phyloP scores from a whole-genome alignment of 1,139 yeast genomes.

The Wickerhamiella infanticola region DNA sequence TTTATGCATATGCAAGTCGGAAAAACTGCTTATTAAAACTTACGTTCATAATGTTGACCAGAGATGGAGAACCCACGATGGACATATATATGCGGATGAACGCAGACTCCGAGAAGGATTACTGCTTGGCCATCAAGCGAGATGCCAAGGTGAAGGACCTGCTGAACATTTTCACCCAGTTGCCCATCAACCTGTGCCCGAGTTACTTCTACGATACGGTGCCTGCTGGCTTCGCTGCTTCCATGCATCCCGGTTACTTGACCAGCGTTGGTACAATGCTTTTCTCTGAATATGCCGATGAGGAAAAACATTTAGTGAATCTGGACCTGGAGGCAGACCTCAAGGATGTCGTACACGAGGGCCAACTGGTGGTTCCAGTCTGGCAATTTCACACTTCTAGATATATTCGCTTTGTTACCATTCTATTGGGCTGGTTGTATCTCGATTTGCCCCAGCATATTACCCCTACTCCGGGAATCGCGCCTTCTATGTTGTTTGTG shows the following conservation, averaged over 20 bases:
- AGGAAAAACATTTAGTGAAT: conserved; percentile 29
- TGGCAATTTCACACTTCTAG: conserved; percentile 50
- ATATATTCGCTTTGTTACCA: conserved; percentile 30
- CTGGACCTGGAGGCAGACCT: conserved; percentile 27
- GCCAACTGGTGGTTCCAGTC: conserved; percentile 70
- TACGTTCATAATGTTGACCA: background rate
- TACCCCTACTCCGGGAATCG: conserved; percentile 85
- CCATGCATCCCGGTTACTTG: conserved; percentile 68
- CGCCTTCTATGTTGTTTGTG: conserved; percentile 53
- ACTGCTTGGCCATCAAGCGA: conserved; percentile 60
- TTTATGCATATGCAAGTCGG: background rate
- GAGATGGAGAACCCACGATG: conserved; percentile 16
- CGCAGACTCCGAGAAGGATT: conserved; percentile 73
- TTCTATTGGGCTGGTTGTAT: conserved; percentile 62
- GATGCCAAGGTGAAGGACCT: conserved; percentile 41
- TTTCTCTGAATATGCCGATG: conserved; percentile 45
- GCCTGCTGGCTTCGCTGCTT: conserved; percentile 54
- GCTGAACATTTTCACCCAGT: conserved; percentile 40
- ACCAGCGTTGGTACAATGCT: conserved; percentile 72
- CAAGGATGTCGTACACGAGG: conserved; percentile 60
- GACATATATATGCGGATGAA: conserved; percentile 78
- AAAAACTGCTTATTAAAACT: background rate
- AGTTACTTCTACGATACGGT: conserved; percentile 47
- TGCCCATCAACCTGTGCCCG: conserved; percentile 72
- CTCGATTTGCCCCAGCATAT: conserved; percentile 81